Evolutionary conservation across 768 basidiomycete species (phyloP), one percentile per base, ranked within the genome.

Genomic region (Heimioporus sp.): DNA sequence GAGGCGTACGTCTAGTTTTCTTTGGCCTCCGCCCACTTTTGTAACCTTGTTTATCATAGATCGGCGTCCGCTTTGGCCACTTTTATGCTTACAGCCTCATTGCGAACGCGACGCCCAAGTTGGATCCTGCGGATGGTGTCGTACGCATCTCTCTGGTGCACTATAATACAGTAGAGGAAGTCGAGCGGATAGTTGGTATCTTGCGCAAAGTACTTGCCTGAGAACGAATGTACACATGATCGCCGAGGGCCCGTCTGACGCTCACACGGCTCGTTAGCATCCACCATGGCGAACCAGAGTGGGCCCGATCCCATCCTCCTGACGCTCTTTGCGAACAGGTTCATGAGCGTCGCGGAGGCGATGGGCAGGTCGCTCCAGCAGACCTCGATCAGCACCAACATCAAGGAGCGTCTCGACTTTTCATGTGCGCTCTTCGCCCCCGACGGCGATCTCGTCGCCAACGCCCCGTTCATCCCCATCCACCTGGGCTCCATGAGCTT

Each of bases 321-420:
- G 42, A 92, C 92, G 2, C 81, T 98, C 46, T 98, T 97, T 61
- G 90, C 92, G 11, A 95, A 97, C 63, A 88, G 95, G 40, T 95
- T 98, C 73, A 98, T 98, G 95, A 90, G 90, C 61, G 91, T 98
- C 17, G 93, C 93, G 10, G 93, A 96, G 66, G 93, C 93, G 10
- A 97, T 96, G 93, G 94, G 93, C 10, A 78, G 90, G 44, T 90
- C 90, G 0, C 74, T 95, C 20, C 91, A 89, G 67, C 90, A 95
- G 67, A 95, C 93, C 0, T 85, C 92, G 4, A 94, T 94, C 62
- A 70, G 87, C 64, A 94, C 92, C 15, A 95, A 98, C 64, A 96
- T 96, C 78, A 96, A 95, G 71, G 95, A 97, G 68, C 81, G 95
- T 4, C 81, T 97, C 42, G 95, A 97, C 70, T 97, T 91, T 67